Evolutionary conservation across 305 asterid species (phyloP), one percentile per base, ranked within the genome.

Genomic region (Fraxinus sp.): DNA sequence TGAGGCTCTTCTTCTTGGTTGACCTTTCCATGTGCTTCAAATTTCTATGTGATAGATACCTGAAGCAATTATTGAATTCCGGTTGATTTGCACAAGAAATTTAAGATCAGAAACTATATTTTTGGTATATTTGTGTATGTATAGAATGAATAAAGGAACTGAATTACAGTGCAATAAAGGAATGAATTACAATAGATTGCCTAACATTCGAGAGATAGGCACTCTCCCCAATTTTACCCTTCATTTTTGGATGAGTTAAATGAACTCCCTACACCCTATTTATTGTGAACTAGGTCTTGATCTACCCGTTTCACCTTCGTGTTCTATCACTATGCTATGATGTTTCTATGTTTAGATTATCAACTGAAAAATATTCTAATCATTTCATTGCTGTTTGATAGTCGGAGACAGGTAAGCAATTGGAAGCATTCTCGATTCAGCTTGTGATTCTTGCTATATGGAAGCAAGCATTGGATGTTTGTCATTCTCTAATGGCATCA

Each of bases 361-460:
- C 36, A 33, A 71, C 30, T 28, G 64, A 46, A 57, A 22, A 49
- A 35, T 77, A 16, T 81, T 71, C 39, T 80, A 57, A 83, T 57
- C 3, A 20, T n/a, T 46, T 74, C 80, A 57, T 76, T 79, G 74
- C 36, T 80, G 71, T 39, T 85, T 76, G 74, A 28, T 74, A 93
- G 98, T 82, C 87, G 78, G 92, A 88, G 84, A 91, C 89, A 81
- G 90, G 90, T 84, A 90, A 81, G 77, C 92, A 90, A 68, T 86
- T 95, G 82, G 97, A 93, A 86, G 98, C 97, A 85, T 95, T 95
- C 82, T 92, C 98, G 24, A 79, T 91, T 82, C 98, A 91, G 89
- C 95, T 95, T 74, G 98, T 92, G 75, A 88, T 88, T 90, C 98
- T 95, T 86, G 97, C 98, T 83, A 88, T 91, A 84, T 90, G 98